Percentiles rank a stretch among this genome's conserved stretches.
These are phyloP conservation scores for Sporothrix brasiliensis DNA, from an alignment of 2,329 filamentous ascomycete genomes.

Conservation along the genomic window DNA sequence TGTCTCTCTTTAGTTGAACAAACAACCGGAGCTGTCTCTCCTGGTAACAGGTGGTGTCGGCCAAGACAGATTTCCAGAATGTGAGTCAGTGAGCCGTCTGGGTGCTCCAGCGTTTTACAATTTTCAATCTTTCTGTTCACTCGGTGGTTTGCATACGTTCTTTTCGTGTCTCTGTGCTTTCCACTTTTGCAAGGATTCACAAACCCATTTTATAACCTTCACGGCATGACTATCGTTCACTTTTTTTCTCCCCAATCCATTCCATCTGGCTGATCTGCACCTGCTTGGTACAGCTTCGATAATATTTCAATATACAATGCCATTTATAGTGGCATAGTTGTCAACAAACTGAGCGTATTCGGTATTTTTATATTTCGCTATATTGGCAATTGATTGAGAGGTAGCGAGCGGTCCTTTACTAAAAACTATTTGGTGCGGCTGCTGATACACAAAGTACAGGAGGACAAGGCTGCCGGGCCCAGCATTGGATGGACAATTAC, in stretches of 20 bases:
- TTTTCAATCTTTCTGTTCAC: not conserved
- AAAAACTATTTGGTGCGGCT: no score
- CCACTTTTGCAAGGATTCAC: not conserved
- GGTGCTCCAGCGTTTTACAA: not conserved
- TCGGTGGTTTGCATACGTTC: no score
- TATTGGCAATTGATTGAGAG: no score
- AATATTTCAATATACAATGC: not conserved
- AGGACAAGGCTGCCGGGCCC: not conserved
- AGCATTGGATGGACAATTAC: not conserved
- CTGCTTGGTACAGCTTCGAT: not conserved
- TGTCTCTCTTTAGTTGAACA: not conserved
- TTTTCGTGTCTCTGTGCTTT: not conserved
- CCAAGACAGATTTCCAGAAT: not conserved
- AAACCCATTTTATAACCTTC: not conserved
- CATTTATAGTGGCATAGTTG: not conserved
- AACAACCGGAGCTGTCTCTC: no score
- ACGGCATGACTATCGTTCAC: not conserved
- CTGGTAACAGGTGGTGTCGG: constrained; percentile 4
- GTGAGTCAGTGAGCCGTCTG: not conserved
- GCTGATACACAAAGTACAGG: no score
- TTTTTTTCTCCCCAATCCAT: not conserved
- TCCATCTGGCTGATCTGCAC: no score
- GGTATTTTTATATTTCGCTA: not conserved
- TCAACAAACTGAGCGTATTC: not conserved
- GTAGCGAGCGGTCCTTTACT: no score